Conservation (phyloP, 257 asterid species). For the Przewalskia tangutica region DNA sequence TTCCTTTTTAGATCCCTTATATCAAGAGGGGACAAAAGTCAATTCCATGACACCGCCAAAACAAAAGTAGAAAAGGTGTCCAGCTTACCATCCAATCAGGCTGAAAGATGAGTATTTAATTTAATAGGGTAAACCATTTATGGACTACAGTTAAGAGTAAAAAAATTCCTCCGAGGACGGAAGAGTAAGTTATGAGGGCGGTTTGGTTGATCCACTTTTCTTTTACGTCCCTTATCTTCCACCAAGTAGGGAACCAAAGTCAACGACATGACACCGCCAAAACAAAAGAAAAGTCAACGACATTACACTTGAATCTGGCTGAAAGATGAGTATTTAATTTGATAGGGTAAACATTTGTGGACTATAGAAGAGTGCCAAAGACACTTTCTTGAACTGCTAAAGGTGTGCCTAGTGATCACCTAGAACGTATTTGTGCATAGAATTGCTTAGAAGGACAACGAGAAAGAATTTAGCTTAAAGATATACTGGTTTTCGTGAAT, state of each 20-base stretch:
- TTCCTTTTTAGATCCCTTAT: not conserved
- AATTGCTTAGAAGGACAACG: not conserved
- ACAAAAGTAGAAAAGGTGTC: not conserved
- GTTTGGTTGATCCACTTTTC: not conserved
- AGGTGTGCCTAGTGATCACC: not conserved
- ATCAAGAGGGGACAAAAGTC: not conserved
- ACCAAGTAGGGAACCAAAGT: not conserved
- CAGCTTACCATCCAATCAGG: not conserved
- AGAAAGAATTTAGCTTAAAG: not conserved
- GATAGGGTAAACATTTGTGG: not conserved
- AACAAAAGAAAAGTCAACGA: not conserved
- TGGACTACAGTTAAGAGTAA: not conserved
- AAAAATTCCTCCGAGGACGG: not conserved
- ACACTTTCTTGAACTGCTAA: not conserved
- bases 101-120: not conserved
- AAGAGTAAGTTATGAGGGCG: not conserved
- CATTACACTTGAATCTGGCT: not conserved
- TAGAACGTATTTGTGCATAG: not conserved
- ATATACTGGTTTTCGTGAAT: not conserved
- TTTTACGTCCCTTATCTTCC: not conserved
- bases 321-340: not conserved
- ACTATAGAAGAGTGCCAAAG: not conserved
- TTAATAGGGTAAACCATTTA: not conserved
- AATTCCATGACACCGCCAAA: not conserved
- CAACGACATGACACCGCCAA: not conserved